phyloP scores from a whole-genome alignment of 148 eudicot genomes.

The Pouteria glomerata region DNA sequence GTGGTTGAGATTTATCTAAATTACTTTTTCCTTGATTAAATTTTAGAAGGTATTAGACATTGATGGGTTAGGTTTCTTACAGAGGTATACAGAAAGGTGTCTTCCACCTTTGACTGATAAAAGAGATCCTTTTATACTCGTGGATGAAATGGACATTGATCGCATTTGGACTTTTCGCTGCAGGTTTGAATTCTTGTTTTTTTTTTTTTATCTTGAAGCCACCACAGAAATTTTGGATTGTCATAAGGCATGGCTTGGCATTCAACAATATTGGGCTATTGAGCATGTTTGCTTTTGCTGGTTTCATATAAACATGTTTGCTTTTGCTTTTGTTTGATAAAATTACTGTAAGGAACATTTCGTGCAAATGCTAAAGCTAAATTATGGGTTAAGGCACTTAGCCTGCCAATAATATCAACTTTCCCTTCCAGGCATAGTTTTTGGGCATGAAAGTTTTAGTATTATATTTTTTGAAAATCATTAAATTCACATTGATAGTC shows the following conservation, averaged over 20 bases:
- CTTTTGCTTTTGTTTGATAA: too few relatives aligned
- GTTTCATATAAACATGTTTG: too few relatives aligned
- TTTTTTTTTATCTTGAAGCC: background rate
- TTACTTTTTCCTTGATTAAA: background rate
- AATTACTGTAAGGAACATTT: too few relatives aligned
- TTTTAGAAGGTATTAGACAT: too few relatives aligned
- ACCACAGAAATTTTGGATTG: background rate
- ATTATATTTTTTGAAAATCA: too few relatives aligned
- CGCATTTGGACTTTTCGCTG: constrained; percentile 16
- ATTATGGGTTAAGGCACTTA: too few relatives aligned
- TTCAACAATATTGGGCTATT: background rate
- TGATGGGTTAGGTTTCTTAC: background rate
- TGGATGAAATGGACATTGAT: constrained; percentile 15
- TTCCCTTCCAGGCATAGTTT: too few relatives aligned
- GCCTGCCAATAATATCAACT: too few relatives aligned
- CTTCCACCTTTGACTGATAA: constrained; percentile 9
- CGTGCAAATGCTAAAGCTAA: too few relatives aligned
- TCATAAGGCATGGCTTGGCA: too few relatives aligned
- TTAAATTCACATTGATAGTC: too few relatives aligned
- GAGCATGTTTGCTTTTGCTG: background rate
- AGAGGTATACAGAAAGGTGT: constrained; percentile 11
- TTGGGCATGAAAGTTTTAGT: too few relatives aligned
- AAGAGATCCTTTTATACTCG: constrained; percentile 9
- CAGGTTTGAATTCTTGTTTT: constrained; percentile 5
- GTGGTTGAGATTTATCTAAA: background rate